Conservation (phyloP, 192 early-diverging fungal species). For the Chytriomyces hyalinus region DNA sequence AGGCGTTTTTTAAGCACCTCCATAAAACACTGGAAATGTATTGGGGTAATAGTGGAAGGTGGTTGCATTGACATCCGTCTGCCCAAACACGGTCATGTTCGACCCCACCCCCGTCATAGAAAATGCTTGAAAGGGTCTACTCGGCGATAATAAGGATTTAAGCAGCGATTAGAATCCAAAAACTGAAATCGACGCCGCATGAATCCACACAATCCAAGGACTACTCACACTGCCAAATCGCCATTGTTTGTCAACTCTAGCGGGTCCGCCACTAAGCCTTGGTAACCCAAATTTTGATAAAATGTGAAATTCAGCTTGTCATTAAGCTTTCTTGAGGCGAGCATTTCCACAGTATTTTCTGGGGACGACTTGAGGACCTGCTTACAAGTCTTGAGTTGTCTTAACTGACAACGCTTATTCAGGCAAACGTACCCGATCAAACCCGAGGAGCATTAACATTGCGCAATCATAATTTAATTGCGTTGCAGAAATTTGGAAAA, state of each 20-base stretch:
- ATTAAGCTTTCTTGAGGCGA: neutral
- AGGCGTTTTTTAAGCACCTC: neutral
- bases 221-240: neutral
- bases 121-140: too few relatives aligned
- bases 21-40: constrained; percentile 6
- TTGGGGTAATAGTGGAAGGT: neutral
- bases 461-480: constrained; percentile 1
- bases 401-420: too few relatives aligned
- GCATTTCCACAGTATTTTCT: neutral
- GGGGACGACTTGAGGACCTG: neutral
- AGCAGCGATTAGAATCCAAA: too few relatives aligned
- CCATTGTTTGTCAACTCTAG: neutral
- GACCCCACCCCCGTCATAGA: neutral
- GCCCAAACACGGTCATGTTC: neutral
- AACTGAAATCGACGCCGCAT: too few relatives aligned
- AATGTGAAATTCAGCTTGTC: too few relatives aligned
- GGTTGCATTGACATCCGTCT: constrained; percentile 6
- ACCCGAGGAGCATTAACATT: neutral
- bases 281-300: neutral
- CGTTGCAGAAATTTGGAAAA: neutral
- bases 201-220: too few relatives aligned
- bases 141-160: too few relatives aligned
- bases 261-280: neutral
- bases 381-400: neutral
- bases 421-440: too few relatives aligned